Percentiles rank a stretch among this genome's conserved stretches.
Evolutionary conservation across 2,329 filamentous ascomycete genomes (phyloP).

Genomic region (Tolypocladium ophioglossoides): DNA sequence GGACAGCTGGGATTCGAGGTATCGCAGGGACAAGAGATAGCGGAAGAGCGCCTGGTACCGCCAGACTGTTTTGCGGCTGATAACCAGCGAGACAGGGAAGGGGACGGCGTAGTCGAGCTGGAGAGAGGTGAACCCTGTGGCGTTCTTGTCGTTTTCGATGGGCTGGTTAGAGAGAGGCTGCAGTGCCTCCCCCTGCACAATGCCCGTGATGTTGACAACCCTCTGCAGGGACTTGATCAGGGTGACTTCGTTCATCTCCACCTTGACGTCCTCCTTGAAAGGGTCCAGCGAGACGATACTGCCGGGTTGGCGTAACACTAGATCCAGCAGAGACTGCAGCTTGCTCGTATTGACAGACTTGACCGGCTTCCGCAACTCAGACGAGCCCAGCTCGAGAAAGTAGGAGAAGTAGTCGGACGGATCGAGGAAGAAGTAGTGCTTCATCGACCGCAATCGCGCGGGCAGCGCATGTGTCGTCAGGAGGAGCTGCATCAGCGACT

Average conservation of each 20-base stretch:
- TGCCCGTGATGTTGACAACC: constrained; percentile 91
- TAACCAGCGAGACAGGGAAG: constrained; percentile 89
- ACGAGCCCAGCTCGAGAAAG: constrained; percentile 84
- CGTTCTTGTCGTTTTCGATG: constrained; percentile 75
- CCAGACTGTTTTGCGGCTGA: constrained; percentile 93
- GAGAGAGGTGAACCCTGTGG: constrained; percentile 81
- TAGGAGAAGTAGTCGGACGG: constrained; percentile 97
- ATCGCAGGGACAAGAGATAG: constrained; percentile 79
- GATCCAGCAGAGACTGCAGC: constrained; percentile 87
- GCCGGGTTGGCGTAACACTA: constrained; percentile 91
- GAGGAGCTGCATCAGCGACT: constrained; percentile 80
- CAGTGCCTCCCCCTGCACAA: constrained; percentile 80
- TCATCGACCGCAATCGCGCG: constrained; percentile 76
- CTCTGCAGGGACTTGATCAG: constrained; percentile 91
- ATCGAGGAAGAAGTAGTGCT: constrained; percentile 98
- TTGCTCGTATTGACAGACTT: constrained; percentile 86
- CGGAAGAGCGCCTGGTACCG: constrained; percentile 94
- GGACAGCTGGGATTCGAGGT: constrained; percentile 80
- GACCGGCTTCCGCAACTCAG: constrained; percentile 82
- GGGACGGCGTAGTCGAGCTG: constrained; percentile 92
- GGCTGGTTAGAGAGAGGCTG: constrained; percentile 58
- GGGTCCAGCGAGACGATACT: constrained; percentile 89
- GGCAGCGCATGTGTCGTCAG: constrained; percentile 89
- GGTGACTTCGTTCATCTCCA: constrained; percentile 91
- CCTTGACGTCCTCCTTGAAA: constrained; percentile 97